These are phyloP conservation scores for Pleurostoma richardsiae DNA, from an alignment of 2,329 filamentous ascomycete genomes.

Conservation along the genomic window DNA sequence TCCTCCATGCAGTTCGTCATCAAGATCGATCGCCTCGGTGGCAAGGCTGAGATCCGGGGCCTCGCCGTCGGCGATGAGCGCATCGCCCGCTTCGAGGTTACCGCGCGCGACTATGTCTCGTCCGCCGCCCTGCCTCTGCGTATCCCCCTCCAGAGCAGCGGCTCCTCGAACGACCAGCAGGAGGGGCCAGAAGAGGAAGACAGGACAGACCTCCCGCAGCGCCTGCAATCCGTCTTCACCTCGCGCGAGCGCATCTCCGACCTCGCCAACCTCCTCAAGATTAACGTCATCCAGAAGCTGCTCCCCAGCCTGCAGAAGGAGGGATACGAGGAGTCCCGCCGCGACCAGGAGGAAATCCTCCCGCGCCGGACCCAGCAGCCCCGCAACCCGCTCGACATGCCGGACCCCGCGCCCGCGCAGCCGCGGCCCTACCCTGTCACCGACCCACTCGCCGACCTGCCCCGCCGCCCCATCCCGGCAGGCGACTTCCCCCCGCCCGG, in stretches of 20 bases:
- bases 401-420: slow-evolving; percentile 56
- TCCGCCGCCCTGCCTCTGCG: slow-evolving; percentile 49
- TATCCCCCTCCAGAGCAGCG: slow-evolving; percentile 35
- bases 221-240: slow-evolving; percentile 63
- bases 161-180: slow-evolving; percentile 11
- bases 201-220: slow-evolving; percentile 39
- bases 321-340: slow-evolving; percentile 62
- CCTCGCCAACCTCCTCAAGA: slow-evolving; percentile 67
- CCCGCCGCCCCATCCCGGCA: slow-evolving; percentile 58
- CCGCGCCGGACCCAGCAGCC: slow-evolving; percentile 20
- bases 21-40: slow-evolving; percentile 75
- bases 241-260: slow-evolving; percentile 63
- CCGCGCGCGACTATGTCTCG: slow-evolving; percentile 70
- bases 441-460: slow-evolving; percentile 60
- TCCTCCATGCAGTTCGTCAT: slow-evolving; percentile 81
- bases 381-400: slow-evolving; percentile 34
- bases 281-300: slow-evolving; percentile 78
- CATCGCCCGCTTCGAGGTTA: slow-evolving; percentile 72
- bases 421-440: slow-evolving; percentile 57
- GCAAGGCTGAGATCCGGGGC: slow-evolving; percentile 78
- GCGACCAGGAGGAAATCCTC: slow-evolving; percentile 33
- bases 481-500: slow-evolving; percentile 79
- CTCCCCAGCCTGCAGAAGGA: slow-evolving; percentile 72
- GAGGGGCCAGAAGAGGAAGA: slow-evolving; percentile 34
- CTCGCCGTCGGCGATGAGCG: slow-evolving; percentile 76